Conservation (phyloP, 441 rosid species). For the Macaranga tanarius region DNA sequence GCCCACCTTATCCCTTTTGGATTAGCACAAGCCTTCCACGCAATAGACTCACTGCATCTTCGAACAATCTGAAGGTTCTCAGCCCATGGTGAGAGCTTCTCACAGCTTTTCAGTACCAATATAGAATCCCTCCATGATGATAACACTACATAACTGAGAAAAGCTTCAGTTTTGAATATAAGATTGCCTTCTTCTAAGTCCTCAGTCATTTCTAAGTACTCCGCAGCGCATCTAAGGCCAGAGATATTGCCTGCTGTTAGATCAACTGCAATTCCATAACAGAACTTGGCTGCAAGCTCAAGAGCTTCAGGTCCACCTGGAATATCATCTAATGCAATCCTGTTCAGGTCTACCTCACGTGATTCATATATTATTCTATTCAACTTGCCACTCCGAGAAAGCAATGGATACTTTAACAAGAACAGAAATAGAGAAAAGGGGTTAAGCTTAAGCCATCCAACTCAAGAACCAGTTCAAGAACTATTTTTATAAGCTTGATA, state of each 20-base stretch:
- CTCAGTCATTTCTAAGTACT: constrained; percentile 98
- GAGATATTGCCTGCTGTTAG: constrained; percentile 88
- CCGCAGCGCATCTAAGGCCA: constrained; percentile 83
- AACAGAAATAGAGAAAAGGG: constrained; percentile 15
- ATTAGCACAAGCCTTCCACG: constrained; percentile 97
- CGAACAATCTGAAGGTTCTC: constrained; percentile 92
- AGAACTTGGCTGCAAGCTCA: constrained; percentile 90
- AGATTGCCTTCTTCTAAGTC: constrained; percentile 97
- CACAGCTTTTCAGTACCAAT: constrained; percentile 77
- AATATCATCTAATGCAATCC: constrained; percentile 61
- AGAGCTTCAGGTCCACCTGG: constrained; percentile 91
- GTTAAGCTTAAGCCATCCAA: constrained; percentile 14
- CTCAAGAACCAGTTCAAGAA: constrained; percentile 9
- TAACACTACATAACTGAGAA: constrained; percentile 88
- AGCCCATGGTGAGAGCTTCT: constrained; percentile 93
- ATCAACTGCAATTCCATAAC: constrained; percentile 90
- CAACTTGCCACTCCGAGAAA: constrained; percentile 91
- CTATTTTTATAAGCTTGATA: constrained; percentile 1
- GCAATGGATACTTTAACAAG: constrained; percentile 68
- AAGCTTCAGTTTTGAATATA: constrained; percentile 95
- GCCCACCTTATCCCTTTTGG: constrained; percentile 95
- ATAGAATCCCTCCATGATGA: constrained; percentile 98
- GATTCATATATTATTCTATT: constrained; percentile 82
- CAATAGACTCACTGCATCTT: constrained; percentile 92
- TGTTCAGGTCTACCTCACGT: constrained; percentile 51